Evolutionary conservation across 257 asterid genomes (phyloP).

Genomic region (Penstemon davidsonii): DNA sequence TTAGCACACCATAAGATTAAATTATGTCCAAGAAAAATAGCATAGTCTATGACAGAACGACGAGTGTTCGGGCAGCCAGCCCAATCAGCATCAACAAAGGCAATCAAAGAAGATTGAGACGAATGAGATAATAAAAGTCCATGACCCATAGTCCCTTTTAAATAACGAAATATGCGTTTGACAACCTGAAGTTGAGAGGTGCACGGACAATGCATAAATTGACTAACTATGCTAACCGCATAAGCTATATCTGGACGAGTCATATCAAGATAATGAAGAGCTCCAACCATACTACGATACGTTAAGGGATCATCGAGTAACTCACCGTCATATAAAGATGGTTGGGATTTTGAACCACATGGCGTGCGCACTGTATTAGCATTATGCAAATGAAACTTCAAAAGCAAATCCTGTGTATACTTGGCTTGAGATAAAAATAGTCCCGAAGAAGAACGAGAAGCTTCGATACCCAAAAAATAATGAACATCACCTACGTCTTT

Average conservation of each 20-base stretch:
- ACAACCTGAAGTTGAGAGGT: not conserved
- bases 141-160: not conserved
- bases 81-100: no score
- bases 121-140: not conserved
- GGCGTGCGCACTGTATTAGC: no score
- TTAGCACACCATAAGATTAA: not conserved
- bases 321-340: no score
- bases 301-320: not conserved
- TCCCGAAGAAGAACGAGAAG: no score
- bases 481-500: no score
- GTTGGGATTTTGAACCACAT: no score
- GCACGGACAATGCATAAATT: not conserved
- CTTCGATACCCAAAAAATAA: no score
- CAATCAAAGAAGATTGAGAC: not conserved
- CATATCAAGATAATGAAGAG: not conserved
- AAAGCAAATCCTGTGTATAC: no score
- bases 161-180: not conserved
- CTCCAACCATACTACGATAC: not conserved
- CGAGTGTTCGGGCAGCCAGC: not conserved
- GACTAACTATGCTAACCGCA: not conserved
- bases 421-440: no score
- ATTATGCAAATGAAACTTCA: no score
- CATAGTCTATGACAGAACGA: not conserved
- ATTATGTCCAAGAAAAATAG: not conserved
- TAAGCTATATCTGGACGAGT: not conserved